Evolutionary conservation across 169 alveolate species (phyloP).

Genomic region (Cryptosporidium meleagridis): DNA sequence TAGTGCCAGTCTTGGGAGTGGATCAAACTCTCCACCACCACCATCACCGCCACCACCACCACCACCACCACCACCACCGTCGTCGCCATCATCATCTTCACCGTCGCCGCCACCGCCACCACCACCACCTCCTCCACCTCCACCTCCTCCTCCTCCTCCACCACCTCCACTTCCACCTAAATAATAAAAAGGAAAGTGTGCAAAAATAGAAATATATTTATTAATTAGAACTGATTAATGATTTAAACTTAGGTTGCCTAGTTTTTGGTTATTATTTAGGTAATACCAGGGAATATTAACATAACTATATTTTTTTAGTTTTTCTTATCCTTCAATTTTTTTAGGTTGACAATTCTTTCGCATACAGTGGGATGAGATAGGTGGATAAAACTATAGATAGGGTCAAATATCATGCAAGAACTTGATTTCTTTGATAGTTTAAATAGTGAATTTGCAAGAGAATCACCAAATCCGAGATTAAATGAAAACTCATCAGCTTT

Average conservation of each 20-base stretch:
- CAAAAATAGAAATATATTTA: not conserved
- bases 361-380: slow-evolving; percentile 44
- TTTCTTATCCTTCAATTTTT: not conserved
- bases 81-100: too few species aligned
- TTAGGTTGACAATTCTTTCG: slow-evolving; percentile 33
- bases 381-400: slow-evolving; percentile 44
- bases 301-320: not conserved
- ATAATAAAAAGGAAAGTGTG: not conserved
- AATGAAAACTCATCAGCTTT: slow-evolving; percentile 53
- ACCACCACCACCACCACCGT: not conserved
- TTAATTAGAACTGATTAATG: not conserved
- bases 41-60: not conserved
- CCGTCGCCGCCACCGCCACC: not conserved
- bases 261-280: not conserved
- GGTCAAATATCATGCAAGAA: slow-evolving; percentile 45
- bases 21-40: not conserved
- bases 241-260: not conserved
- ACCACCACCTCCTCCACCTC: not conserved
- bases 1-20: too few species aligned
- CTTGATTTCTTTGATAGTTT: slow-evolving; percentile 46
- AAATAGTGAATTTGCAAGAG: slow-evolving; percentile 13
- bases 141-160: not conserved
- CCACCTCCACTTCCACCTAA: not conserved
- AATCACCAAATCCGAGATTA: slow-evolving; percentile 27
- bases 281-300: not conserved